These are phyloP conservation scores for Heliamphora pulchella DNA, from an alignment of 179 eudicot species.

Conservation along the genomic window DNA sequence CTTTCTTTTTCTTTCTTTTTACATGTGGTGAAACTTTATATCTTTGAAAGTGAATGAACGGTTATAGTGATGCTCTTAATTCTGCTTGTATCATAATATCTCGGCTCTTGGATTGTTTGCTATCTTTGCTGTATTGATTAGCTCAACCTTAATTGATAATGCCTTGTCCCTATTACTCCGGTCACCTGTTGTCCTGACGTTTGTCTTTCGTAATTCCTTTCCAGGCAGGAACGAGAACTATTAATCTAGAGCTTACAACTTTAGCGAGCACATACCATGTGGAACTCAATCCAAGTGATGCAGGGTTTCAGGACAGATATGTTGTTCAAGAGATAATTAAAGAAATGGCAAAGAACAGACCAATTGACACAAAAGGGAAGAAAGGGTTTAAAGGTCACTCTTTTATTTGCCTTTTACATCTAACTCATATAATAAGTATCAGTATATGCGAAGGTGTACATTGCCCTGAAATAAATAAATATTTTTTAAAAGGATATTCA, in stretches of 20 bases:
- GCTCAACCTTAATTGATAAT: neutral
- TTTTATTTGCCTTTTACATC: neutral
- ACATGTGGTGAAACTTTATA: neutral
- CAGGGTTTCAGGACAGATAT: constrained; percentile 91
- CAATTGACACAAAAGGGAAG: constrained; percentile 84
- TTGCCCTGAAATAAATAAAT: neutral
- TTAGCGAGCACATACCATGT: constrained; percentile 82
- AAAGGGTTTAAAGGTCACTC: constrained; percentile 77
- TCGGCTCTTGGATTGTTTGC: neutral
- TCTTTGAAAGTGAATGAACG: neutral
- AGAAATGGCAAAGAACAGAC: constrained; percentile 94
- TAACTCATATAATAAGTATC: neutral
- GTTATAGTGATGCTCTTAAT: neutral
- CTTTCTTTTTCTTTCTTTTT: neutral
- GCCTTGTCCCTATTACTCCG: neutral
- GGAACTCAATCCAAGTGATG: constrained; percentile 91
- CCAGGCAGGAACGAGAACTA: constrained; percentile 82
- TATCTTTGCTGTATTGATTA: neutral
- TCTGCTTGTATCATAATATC: neutral
- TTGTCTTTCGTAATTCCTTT: constrained; percentile 13
- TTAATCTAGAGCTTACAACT: constrained; percentile 85
- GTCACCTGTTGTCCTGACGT: neutral
- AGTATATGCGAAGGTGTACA: neutral
- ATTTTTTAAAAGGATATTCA: neutral
- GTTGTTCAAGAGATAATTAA: constrained; percentile 92